Percentiles rank a stretch among this genome's conserved stretches.
Conservation (phyloP, 352 stramenopile species). For the Pythium graminicola region DNA sequence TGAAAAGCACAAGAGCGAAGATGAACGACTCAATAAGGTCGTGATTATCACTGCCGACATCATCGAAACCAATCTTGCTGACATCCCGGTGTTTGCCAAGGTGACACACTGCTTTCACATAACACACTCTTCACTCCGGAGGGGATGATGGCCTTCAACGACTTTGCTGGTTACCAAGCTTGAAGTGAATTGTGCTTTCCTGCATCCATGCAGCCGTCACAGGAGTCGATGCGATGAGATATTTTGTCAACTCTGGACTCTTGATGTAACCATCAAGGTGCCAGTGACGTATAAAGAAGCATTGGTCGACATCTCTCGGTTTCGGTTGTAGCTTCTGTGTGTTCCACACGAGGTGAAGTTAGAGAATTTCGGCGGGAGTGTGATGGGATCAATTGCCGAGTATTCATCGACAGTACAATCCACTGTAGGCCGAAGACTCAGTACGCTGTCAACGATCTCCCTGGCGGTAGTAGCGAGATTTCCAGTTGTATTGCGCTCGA, state of each 20-base stretch:
- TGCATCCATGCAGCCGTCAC: neutral
- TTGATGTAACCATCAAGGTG: neutral
- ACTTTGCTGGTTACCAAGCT: constrained; percentile 1
- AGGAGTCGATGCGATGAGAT: neutral
- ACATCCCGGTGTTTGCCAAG: neutral
- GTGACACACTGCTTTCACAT: constrained; percentile 3
- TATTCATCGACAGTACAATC: too few relatives aligned
- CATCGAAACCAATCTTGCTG: neutral
- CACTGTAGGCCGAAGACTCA: too few relatives aligned
- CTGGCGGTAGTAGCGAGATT: too few relatives aligned
- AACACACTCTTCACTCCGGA: constrained; percentile 3
- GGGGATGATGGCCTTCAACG: neutral
- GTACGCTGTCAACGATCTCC: too few relatives aligned
- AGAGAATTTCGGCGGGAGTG: too few relatives aligned
- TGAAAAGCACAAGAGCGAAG: neutral
- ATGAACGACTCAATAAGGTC: constrained; percentile 4
- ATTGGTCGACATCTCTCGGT: neutral
- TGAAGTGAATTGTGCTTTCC: neutral
- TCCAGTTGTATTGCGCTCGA: too few relatives aligned
- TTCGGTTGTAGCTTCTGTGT: too few relatives aligned
- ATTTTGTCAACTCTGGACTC: constrained; percentile 1
- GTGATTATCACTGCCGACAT: constrained; percentile 4
- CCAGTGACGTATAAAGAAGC: neutral
- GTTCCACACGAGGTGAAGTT: too few relatives aligned
- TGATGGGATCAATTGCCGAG: too few relatives aligned